Evolutionary conservation across 371 early-diverging fungal species (phyloP).

Genomic region (Circinella minor): DNA sequence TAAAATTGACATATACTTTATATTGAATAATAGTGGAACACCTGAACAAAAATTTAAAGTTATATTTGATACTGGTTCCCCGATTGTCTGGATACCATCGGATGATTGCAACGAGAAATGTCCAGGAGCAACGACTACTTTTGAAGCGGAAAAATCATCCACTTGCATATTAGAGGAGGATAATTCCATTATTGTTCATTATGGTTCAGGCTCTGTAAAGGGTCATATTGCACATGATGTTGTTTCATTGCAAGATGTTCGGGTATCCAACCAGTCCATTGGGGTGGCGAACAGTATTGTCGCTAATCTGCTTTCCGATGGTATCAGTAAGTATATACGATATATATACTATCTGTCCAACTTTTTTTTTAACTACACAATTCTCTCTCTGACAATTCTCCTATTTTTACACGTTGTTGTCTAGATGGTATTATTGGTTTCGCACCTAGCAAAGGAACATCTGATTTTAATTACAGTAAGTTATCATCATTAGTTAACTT

Average conservation of each 20-base stretch:
- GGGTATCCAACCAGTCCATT: slow-evolving; percentile 19
- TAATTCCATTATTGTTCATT: slow-evolving; percentile 10
- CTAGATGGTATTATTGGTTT: slow-evolving; percentile 29
- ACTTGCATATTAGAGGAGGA: not conserved
- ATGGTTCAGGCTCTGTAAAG: slow-evolving; percentile 19
- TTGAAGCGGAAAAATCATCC: slow-evolving; percentile 5
- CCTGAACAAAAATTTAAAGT: slow-evolving; percentile 91
- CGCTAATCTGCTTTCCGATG: slow-evolving; percentile 10
- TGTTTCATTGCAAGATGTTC: slow-evolving; percentile 11
- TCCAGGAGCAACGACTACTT: slow-evolving; percentile 2
- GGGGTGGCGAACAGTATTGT: slow-evolving; percentile 21
- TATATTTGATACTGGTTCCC: slow-evolving; percentile 86
- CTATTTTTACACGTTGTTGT: not conserved
- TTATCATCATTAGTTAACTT: not conserved
- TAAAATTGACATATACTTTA: not conserved
- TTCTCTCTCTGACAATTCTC: not conserved
- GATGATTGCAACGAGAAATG: not conserved
- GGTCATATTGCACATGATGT: slow-evolving; percentile 22
- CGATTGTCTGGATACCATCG: slow-evolving; percentile 19
- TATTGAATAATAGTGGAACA: slow-evolving; percentile 54
- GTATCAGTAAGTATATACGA: slow-evolving; percentile 16
- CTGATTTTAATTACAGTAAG: slow-evolving; percentile 20
- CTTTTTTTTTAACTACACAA: too few relatives aligned
- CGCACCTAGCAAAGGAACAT: slow-evolving; percentile 16
- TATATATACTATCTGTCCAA: not conserved